Conservation (phyloP, 257 asterid genomes). For the Fraxinus americana region DNA sequence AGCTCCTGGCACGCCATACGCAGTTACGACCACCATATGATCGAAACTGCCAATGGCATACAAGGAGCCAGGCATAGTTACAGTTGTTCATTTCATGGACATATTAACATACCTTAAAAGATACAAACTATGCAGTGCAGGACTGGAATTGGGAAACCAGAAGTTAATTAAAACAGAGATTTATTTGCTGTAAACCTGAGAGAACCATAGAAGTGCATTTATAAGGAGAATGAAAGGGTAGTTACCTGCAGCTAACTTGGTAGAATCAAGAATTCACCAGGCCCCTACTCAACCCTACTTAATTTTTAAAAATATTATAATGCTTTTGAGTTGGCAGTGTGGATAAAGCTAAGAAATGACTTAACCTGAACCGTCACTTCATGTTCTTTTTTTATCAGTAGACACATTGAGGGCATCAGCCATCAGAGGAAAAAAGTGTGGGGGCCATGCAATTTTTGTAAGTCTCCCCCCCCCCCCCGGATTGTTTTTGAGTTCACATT, state of each 20-base stretch:
- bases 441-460: no score
- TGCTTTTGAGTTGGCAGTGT: no score
- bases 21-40: slow-evolving; percentile 22
- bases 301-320: no score
- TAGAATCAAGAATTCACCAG: not conserved
- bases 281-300: not conserved
- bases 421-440: no score
- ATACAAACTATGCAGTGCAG: not conserved
- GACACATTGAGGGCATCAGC: no score
- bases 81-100: not conserved
- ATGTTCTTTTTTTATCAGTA: no score
- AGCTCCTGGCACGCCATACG: slow-evolving; percentile 35
- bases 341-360: no score
- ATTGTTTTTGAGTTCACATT: no score
- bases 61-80: slow-evolving; percentile 63
- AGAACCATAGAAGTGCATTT: not conserved
- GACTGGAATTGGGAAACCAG: not conserved
- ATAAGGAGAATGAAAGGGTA: not conserved
- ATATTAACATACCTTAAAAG: not conserved
- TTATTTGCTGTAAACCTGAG: not conserved
- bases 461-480: no score
- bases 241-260: not conserved
- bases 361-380: no score
- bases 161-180: not conserved
- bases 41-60: slow-evolving; percentile 49